A percentile compares a stretch with the other conserved stretches of the same genome.
phyloP scores from a whole-genome alignment of 2,329 filamentous ascomycete species.

The Ophiosphaerella korrae region DNA sequence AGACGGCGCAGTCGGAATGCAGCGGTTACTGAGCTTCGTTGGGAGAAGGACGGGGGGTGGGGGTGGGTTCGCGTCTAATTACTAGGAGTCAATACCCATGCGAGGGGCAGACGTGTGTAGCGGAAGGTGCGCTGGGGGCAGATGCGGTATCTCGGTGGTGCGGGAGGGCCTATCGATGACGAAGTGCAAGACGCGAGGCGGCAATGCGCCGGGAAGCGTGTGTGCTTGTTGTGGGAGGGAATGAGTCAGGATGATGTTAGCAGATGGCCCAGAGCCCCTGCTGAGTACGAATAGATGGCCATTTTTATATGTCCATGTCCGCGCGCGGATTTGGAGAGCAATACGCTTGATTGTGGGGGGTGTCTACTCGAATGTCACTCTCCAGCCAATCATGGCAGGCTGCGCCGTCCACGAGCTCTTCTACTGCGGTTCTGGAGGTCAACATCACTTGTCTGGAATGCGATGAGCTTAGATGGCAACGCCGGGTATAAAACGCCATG shows the following conservation, averaged over 20 bases:
- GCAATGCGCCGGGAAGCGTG: slow-evolving; percentile 13
- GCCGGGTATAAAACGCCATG: background rate
- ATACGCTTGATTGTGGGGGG: slow-evolving; percentile 29
- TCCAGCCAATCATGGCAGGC: slow-evolving; percentile 31
- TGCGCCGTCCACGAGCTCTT: slow-evolving; percentile 33
- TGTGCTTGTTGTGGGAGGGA: slow-evolving; percentile 13
- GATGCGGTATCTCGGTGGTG: slow-evolving; percentile 20
- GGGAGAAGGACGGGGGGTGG: background rate
- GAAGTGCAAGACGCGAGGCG: slow-evolving; percentile 33
- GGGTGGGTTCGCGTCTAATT: background rate
- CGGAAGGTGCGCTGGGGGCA: slow-evolving; percentile 7
- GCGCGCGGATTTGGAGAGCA: slow-evolving; percentile 11
- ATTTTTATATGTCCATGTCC: slow-evolving; percentile 10
- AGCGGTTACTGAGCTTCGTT: background rate
- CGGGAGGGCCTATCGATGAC: slow-evolving; percentile 32
- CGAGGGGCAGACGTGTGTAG: background rate
- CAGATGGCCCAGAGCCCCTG: slow-evolving; percentile 13
- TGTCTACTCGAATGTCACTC: slow-evolving; percentile 16
- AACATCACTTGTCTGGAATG: slow-evolving; percentile 22
- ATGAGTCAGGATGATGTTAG: slow-evolving; percentile 24
- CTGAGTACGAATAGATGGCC: slow-evolving; percentile 11
- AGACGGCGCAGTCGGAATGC: slow-evolving; percentile 1
- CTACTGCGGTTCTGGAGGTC: slow-evolving; percentile 22
- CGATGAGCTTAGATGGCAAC: slow-evolving; percentile 10
- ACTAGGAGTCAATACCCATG: background rate